Evolutionary conservation across 2,329 filamentous ascomycete species (phyloP), one percentile per base, ranked within the genome.

Genomic region (Colletotrichum karsti): DNA sequence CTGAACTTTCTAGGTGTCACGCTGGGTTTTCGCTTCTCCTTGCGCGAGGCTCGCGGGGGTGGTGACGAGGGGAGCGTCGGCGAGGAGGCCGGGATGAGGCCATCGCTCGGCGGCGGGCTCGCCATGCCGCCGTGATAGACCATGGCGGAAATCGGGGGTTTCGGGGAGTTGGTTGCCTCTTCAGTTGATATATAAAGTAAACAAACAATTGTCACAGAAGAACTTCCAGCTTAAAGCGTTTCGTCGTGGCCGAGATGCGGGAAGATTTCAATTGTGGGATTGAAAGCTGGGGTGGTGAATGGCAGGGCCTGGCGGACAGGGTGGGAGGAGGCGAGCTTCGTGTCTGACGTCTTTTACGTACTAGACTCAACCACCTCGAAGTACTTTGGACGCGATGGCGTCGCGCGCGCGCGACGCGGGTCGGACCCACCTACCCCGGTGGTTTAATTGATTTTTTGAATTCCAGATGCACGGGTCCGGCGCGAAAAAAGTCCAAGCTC

Each of bases 1-100:
- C 74, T 79, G 69, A 88, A 88, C 73, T 85, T 87, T 70, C 85
- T 78, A 63, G 86, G 86, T 4, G 86, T 88, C 58, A 88, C 83
- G 37, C 85, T 87, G 4, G 86, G 83, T 63, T 83, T 81, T 18
- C 83, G 80, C 69, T 79, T 80, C 73, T 86, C 84, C 71, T 86
- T 87, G 69, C 74, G 75, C 18, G 51, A 55, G 5, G 72, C 59
- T 2, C 69, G 37, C 63, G 61, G 48, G 69, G 64, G 12, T 73
- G 76, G 2, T 74, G 78, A 10, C 69, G 53, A 75, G 64, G 35
- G 73, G 63, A 69, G 51, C 67, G 61, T 63, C 48, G 62, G 58
- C 71, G 66, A 74, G 67, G 56, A 72, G 62, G 58, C 60, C 8
- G 69, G 67, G 50, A 69, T n/a, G 33, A 67, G 50, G 37, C 67